Percentiles rank a stretch among this genome's conserved stretches.
Conservation (phyloP, 1,139 yeast species). For the Trichomonascaceae sp. region DNA sequence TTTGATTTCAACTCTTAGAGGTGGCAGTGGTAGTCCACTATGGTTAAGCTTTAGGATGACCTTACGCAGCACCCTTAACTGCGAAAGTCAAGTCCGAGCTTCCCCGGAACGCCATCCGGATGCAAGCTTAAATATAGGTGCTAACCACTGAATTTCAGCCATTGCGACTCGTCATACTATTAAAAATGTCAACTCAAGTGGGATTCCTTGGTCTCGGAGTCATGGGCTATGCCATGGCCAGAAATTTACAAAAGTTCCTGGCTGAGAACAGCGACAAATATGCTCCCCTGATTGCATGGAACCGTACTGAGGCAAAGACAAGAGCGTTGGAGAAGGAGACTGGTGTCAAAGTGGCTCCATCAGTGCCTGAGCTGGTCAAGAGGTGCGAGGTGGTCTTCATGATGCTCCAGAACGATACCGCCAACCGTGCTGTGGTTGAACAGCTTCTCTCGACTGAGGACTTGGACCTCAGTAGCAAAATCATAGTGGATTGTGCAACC, state of each 20-base stretch:
- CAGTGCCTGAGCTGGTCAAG: slow-evolving; percentile 9
- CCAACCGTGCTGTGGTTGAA: slow-evolving; percentile 7
- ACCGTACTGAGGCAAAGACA: slow-evolving; percentile 13
- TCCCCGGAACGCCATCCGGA: too few species aligned
- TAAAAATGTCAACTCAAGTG: slow-evolving; percentile 1
- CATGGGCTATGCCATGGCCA: slow-evolving; percentile 15
- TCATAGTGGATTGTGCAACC: slow-evolving; percentile 18
- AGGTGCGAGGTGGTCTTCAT: slow-evolving; percentile 10
- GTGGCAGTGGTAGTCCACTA: too few species aligned
- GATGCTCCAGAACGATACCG: slow-evolving; percentile 12
- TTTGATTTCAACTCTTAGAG: too few species aligned
- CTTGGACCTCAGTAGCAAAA: slow-evolving; percentile 10
- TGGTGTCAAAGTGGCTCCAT: slow-evolving; percentile 10
- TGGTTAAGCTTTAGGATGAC: too few species aligned
- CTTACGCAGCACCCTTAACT: too few species aligned
- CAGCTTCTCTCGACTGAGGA: slow-evolving; percentile 3
- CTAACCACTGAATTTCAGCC: too few species aligned
- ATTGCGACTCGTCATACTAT: too few species aligned
- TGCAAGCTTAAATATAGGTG: too few species aligned
- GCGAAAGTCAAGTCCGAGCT: too few species aligned
- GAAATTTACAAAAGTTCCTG: slow-evolving; percentile 11
- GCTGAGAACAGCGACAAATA: slow-evolving; percentile 4
- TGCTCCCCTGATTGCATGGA: slow-evolving; percentile 10
- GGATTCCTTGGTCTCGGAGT: slow-evolving; percentile 14
- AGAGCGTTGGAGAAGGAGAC: slow-evolving; percentile 7